Evolutionary conservation across 345 rosid genomes (phyloP).

Genomic region (Gossypium sturtianum): DNA sequence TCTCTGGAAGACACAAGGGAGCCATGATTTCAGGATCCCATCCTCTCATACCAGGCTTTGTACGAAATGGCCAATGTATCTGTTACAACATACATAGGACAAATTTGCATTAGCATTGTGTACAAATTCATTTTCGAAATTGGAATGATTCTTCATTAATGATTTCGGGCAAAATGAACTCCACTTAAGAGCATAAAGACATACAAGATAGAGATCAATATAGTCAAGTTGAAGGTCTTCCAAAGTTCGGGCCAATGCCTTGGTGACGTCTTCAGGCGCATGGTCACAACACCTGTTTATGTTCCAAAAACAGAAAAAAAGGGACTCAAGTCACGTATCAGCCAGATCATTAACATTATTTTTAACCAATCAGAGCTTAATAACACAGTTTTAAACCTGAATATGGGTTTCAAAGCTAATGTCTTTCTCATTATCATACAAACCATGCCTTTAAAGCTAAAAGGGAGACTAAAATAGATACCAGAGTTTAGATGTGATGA

Average conservation of each 20-base stretch:
- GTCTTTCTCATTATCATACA: not conserved
- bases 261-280: slow-evolving; percentile 45
- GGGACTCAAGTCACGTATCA: not conserved
- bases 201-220: slow-evolving; percentile 45
- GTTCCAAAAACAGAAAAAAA: not conserved
- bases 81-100: slow-evolving; percentile 6
- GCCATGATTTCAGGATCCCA: slow-evolving; percentile 42
- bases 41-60: slow-evolving; percentile 36
- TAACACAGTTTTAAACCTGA: no score
- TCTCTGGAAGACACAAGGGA: slow-evolving; percentile 40
- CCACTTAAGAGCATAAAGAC: not conserved
- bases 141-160: not conserved
- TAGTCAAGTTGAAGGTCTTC: slow-evolving; percentile 45
- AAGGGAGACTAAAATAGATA: slow-evolving; percentile 4
- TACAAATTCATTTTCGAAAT: not conserved
- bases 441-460: not conserved
- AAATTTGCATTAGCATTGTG: not conserved
- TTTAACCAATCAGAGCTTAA: no score
- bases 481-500: slow-evolving; percentile 51
- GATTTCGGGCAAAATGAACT: not conserved
- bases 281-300: slow-evolving; percentile 44
- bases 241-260: slow-evolving; percentile 33
- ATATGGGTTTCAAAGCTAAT: not conserved
- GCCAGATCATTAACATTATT: no score
- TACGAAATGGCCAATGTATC: slow-evolving; percentile 59